Base-by-base conservation (phyloP, 164 flowering plant species). In the Sextonia rubra region DNA sequence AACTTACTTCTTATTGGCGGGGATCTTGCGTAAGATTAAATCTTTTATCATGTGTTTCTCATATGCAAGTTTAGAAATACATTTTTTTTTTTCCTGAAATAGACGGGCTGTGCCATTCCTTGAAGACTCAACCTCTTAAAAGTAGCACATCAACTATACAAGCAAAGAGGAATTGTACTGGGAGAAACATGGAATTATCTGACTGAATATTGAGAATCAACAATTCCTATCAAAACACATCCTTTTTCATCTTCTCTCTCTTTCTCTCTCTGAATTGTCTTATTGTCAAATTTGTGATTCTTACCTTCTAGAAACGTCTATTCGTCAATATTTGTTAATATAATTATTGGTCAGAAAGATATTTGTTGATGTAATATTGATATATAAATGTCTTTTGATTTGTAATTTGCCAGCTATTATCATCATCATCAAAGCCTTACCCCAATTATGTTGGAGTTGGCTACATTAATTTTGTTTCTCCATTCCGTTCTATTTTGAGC, bases 21-120 rank as follows among this genome's bases (percentile, higher is more conserved):
- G 63, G 99, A 96, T 87, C 98, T 96, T 78, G 98, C 99, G 99
- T 96, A 91, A 87, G 99, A 78, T 80, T 37, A 29, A 5, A 14
- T 29, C 18, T 66, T 12, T 37, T 15, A 17, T 20, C 48, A 6
- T 66, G 7, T 20, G 12, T 37, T 1, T 20, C 18, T 66, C 49
- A 15, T 20, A 24, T 20, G 25, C 23, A 61, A 61, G 58, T 52
- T 52, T 14, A 52, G 58, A 52, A 20, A 52, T 15, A 3, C 4
- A 17, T 20, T 29, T 64, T 64, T 27, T 27, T 37, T 37, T 37
- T 9, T 9, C 44, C 8, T 37, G 44, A 37, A 7, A 37, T 37
- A 37, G 44, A 37, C 8, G 44, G 44, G 11, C 44, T 37, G 44
- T 37, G 11, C 44, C 44, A 7, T 37, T 37, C 44, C 44, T 37